Evolutionary conservation across 257 asterid species (phyloP), one percentile per base, ranked within the genome.

Genomic region (Petrea volubilis): DNA sequence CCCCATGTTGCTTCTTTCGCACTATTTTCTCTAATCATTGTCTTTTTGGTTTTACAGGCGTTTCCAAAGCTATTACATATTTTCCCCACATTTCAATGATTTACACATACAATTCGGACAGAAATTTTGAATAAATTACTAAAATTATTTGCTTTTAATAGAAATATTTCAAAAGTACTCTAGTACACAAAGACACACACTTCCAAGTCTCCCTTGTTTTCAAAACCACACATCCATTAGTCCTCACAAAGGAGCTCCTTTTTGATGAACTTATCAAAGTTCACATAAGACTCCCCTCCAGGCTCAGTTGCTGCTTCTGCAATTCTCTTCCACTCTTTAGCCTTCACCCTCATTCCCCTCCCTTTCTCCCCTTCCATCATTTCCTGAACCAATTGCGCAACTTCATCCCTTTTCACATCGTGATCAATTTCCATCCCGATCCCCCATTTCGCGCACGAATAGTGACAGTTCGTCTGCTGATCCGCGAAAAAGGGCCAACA

Each of bases 401-500:
- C 83, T n/a, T 83, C 85, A 1, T 49, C 75, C 5, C 87, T 62
- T 80, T 74, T 81, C 83, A 85, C 90, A 52, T 81, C 75, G 4
- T 72, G 62, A 20, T 70, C 36, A 2, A 85, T 67, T 76, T 83
- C 89, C 80, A 78, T 74, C 15, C 87, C 89, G 0, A 87, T 78
- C 6, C 83, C 83, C 89, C 90, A 85, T 33, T 79, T 64, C 6
- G 67, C 55, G 59, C 85, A 79, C 60, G 85, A 73, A 47, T 83
- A 85, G 18, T 76, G 81, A 7, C 81, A 76, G 20, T 87, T 87
- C 0, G 87, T 83, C 43, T 81, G 89, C 59, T 87, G 87, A 27
- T 87, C 88, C 0, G 84, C 80, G 5, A 87, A 85, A 51, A 85
- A 85, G 0, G 93, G 93, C 90, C 90, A 83, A 29, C 87, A 76